Conservation (phyloP, 106 monocot species). For the Dactylorhiza incarnata region DNA sequence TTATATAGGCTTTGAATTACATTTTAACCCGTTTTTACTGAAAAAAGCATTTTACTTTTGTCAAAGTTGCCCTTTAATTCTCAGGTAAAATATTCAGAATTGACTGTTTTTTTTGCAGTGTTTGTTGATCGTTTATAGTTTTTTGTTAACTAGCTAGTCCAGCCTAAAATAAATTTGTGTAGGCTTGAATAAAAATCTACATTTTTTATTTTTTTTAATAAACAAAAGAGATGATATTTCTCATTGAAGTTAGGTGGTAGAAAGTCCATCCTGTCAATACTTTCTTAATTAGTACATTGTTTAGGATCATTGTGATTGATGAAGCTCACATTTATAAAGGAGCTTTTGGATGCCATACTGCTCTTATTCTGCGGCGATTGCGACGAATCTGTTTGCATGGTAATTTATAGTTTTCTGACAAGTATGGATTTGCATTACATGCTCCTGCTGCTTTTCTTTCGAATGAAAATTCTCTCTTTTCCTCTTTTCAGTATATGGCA, state of each 20-base stretch:
- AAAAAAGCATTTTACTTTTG: no score
- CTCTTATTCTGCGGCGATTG: constrained; percentile 75
- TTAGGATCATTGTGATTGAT: constrained; percentile 83
- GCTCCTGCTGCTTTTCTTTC: background rate
- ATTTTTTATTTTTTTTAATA: background rate
- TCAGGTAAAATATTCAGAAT: no score
- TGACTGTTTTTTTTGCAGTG: no score
- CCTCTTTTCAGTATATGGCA: constrained; percentile 60
- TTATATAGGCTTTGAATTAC: no score
- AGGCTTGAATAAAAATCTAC: background rate
- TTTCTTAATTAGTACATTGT: constrained; percentile 10
- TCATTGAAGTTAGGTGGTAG: background rate
- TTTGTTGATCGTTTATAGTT: no score
- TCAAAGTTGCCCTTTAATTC: no score
- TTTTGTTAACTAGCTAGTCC: background rate
- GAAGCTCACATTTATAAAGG: constrained; percentile 92
- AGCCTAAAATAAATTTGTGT: background rate
- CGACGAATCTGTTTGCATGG: constrained; percentile 78
- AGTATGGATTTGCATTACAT: background rate
- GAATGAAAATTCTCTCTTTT: background rate
- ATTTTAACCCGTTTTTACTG: no score
- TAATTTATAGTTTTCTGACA: constrained; percentile 10
- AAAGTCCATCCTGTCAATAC: constrained; percentile 1
- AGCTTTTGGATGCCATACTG: constrained; percentile 92
- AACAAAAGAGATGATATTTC: background rate